Evolutionary conservation across 495 filamentous ascomycete species (phyloP).

Genomic region (Aspergillus sclerotiicarbonarius): DNA sequence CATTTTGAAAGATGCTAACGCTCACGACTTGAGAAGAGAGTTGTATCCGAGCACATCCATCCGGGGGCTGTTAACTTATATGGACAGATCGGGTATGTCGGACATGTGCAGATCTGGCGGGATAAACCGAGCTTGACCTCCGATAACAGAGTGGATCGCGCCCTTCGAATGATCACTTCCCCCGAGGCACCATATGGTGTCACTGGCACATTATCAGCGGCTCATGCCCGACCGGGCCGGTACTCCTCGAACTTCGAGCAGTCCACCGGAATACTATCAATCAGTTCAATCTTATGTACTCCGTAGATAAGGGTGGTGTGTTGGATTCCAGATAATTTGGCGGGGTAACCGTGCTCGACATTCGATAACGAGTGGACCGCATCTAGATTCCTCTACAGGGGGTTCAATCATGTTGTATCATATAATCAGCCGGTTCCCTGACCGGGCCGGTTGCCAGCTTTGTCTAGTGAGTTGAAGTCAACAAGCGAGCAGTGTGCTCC

Average conservation of each 20-base stretch:
- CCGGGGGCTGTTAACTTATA: too few species aligned
- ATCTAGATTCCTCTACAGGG: neutral
- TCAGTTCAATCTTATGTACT: neutral
- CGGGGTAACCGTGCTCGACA: neutral
- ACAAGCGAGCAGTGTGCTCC: too few species aligned
- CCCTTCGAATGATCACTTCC: neutral
- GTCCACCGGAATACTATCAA: too few species aligned
- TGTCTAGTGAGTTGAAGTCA: too few species aligned
- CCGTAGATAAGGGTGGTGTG: neutral
- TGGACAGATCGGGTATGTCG: too few species aligned
- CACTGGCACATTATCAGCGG: too few species aligned
- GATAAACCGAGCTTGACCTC: too few species aligned
- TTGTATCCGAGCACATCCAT: too few species aligned
- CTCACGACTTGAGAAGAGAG: neutral
- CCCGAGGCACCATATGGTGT: neutral
- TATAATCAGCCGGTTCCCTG: neutral
- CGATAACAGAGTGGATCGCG: too few species aligned
- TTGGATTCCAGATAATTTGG: neutral
- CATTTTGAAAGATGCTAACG: constrained; percentile 28
- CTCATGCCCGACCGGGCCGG: too few species aligned
- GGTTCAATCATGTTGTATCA: neutral
- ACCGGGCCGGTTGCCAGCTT: neutral
- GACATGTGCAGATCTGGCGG: too few species aligned
- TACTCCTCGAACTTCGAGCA: too few species aligned
- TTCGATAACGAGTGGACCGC: neutral